Evolutionary conservation across 2,329 filamentous ascomycete species (phyloP).

Genomic region (Cladosporium sp.): DNA sequence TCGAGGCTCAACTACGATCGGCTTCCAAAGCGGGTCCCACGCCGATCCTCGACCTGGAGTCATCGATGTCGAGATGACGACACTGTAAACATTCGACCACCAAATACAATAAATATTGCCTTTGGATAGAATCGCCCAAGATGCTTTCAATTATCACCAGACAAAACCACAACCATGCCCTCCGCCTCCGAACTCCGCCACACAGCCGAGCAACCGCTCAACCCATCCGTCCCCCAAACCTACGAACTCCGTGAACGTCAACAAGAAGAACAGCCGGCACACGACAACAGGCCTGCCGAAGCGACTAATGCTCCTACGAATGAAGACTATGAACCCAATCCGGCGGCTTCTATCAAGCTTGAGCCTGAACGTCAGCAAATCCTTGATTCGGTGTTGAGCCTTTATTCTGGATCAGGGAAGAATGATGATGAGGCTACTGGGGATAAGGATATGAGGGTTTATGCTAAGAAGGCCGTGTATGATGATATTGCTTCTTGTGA

Average conservation of each 20-base stretch:
- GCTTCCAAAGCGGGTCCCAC: background rate
- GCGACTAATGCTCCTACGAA: conserved; percentile 23
- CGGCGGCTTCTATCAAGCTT: conserved; percentile 33
- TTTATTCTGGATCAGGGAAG: conserved; percentile 46
- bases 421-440: conserved; percentile 29
- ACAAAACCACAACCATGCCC: conserved; percentile 1
- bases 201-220: conserved; percentile 6
- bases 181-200: conserved; percentile 9
- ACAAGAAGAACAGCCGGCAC: conserved; percentile 7
- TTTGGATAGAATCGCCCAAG: background rate
- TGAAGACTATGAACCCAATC: conserved; percentile 42
- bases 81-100: background rate
- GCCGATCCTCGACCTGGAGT: background rate
- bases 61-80: conserved; percentile 9
- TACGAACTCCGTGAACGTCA: conserved; percentile 13
- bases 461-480: conserved; percentile 44
- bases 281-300: conserved; percentile 4
- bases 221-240: conserved; percentile 11
- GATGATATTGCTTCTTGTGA: conserved; percentile 40
- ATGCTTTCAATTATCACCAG: background rate
- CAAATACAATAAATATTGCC: background rate
- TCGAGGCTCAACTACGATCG: background rate
- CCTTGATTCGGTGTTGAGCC: conserved; percentile 38
- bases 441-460: conserved; percentile 44
- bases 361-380: conserved; percentile 37